Percentiles rank a stretch among this genome's conserved stretches.
Conservation (phyloP, 495 filamentous ascomycete species). For the Viridothelium virens region DNA sequence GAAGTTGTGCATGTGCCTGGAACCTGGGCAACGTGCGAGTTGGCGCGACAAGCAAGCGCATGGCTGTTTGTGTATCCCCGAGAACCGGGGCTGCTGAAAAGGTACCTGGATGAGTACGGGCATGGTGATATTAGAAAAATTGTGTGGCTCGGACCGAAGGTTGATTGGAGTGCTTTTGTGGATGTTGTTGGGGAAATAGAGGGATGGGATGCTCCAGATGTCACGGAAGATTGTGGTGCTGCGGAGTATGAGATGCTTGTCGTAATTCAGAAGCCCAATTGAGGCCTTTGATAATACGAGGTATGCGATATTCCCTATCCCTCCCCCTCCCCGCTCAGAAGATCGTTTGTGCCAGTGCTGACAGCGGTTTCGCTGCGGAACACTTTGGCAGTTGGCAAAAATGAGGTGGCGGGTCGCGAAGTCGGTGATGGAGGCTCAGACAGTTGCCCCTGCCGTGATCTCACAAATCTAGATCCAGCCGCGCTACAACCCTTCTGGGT, state of each 20-base stretch:
- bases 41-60: background rate
- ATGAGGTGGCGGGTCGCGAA: background rate
- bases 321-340: background rate
- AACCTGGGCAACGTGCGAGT: background rate
- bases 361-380: too few relatives aligned
- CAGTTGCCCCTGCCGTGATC: background rate
- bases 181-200: background rate
- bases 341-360: too few relatives aligned
- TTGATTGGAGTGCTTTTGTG: slow-evolving; percentile 7
- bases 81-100: slow-evolving; percentile 2
- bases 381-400: background rate
- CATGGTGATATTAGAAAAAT: background rate
- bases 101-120: slow-evolving; percentile 7
- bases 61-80: slow-evolving; percentile 16
- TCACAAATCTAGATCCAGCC: background rate
- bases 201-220: background rate
- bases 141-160: slow-evolving; percentile 13
- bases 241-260: slow-evolving; percentile 11
- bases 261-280: background rate
- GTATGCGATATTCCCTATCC: background rate
- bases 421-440: background rate
- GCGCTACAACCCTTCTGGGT: background rate
- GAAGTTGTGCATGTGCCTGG: slow-evolving; percentile 1
- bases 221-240: slow-evolving; percentile 7
- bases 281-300: background rate